A percentile compares a stretch with the other conserved stretches of the same genome.
Evolutionary conservation across 2,329 filamentous ascomycete genomes (phyloP).

Genomic region (Fusarium nygamai): DNA sequence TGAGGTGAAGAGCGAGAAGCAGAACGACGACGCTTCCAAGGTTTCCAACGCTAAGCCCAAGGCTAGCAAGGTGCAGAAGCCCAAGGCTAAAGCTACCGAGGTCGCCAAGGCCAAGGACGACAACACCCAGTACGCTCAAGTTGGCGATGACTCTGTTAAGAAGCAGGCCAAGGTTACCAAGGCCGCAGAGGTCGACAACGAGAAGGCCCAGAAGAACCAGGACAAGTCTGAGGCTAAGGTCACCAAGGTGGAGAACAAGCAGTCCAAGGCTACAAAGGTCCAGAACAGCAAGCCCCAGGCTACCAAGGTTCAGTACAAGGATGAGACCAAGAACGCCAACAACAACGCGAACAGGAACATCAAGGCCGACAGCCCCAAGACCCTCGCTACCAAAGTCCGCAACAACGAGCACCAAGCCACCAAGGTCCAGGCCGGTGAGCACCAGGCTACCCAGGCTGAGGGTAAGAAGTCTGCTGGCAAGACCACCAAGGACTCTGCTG

Average conservation of each 20-base stretch:
- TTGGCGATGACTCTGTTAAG: not conserved
- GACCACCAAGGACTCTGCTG: not conserved
- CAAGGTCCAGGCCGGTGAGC: not conserved
- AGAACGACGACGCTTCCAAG: not conserved
- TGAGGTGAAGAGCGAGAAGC: not conserved
- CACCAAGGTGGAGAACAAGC: not conserved
- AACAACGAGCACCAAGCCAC: not conserved
- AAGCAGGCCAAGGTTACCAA: not conserved
- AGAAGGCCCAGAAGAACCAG: not conserved
- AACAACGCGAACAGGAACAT: not conserved
- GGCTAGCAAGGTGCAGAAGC: not conserved
- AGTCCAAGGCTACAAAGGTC: not conserved
- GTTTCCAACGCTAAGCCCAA: not conserved
- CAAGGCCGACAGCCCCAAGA: not conserved
- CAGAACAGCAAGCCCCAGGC: not conserved
- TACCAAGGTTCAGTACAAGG: not conserved
- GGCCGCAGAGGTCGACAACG: not conserved
- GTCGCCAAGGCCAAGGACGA: not conserved
- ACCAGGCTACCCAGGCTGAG: not conserved
- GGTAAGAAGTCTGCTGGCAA: not conserved
- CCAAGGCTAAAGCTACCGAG: not conserved
- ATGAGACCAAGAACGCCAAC: not conserved
- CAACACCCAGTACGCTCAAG: not conserved
- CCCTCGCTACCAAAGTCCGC: conserved; percentile 1
- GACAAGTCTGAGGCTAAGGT: not conserved